phyloP scores from a whole-genome alignment of 202 grass and related monocot genomes.

The Tripidium arundinaceum region DNA sequence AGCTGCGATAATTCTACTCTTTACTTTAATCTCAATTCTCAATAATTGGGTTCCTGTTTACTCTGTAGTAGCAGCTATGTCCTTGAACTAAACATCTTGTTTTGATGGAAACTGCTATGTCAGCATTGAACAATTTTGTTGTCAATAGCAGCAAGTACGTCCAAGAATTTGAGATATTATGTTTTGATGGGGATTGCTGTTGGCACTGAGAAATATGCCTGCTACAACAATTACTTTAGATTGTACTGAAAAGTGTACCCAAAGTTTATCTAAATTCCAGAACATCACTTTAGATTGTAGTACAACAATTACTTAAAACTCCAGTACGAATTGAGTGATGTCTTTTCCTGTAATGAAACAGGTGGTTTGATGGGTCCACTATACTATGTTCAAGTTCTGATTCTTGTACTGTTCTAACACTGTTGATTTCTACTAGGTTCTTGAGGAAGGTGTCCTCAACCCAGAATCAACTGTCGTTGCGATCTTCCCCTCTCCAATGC shows the following conservation, averaged over 20 bases:
- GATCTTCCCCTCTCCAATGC: conserved; percentile 98
- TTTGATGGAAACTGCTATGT: neutral
- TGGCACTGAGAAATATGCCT: neutral
- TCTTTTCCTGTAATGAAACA: neutral
- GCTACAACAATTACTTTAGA: too few species aligned
- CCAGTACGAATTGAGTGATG: neutral
- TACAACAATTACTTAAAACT: neutral
- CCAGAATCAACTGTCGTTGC: conserved; percentile 96
- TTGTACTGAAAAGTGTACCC: too few species aligned
- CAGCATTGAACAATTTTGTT: neutral
- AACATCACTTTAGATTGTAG: neutral
- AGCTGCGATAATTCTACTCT: neutral
- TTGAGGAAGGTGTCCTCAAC: conserved; percentile 95
- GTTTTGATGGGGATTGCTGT: neutral
- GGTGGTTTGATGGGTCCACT: neutral
- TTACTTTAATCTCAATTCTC: neutral
- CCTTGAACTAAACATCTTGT: neutral
- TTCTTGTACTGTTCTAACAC: conserved; percentile 2
- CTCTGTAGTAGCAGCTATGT: neutral
- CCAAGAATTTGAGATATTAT: neutral
- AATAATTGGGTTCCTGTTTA: neutral
- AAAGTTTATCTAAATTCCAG: neutral
- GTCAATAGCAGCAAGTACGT: neutral
- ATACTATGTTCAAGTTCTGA: neutral
- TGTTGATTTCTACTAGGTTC: conserved; percentile 53